Evolutionary conservation across 2,329 filamentous ascomycete genomes (phyloP), one percentile per base, ranked within the genome.

Genomic region (Aspergillus ruber): DNA sequence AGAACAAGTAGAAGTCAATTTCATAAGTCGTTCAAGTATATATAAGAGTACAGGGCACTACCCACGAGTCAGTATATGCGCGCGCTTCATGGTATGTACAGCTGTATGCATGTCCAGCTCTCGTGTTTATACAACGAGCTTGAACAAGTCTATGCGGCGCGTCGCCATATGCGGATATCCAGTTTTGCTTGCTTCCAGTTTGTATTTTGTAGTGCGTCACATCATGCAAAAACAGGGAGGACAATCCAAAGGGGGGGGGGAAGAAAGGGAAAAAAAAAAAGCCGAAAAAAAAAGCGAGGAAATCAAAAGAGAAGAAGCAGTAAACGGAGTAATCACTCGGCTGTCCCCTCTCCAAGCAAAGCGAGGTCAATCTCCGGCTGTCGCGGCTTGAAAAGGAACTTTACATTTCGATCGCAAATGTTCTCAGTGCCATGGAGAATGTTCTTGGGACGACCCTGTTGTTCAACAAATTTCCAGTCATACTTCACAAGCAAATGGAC

Each of bases 401-500:
- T 53, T 20, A 64, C 53, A 2, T 43, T 58, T 17, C 55, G 63
- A 45, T 65, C 53, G 39, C 60, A 49, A 15, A 75, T 62, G 6
- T 72, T 67, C 0, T 69, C 74, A n/a, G 66, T 64, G 1, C 76
- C 76, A 23, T 74, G 55, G 67, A 74, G 75, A 39, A 70, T 59
- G 5, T 68, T 62, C 48, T 68, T 64, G 1, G 76, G 75, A 8
- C 60, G 52, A 2, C 65, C 60, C 7, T 66, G 48, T 0, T 60
- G 57, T 5, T 77, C 53, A 15, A 55, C 27, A 62, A 68, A 54
- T 52, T 73, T 72, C 48, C 79, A 62, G 21, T 81, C 78, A 55
- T 79, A 81, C 49, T 79, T 75, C 32, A 75, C 58, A 1, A 80
- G 54, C 17, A 81, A 56, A 45, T 78, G 71, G 1, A 75, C 67